Conservation (phyloP, 2,329 filamentous ascomycete genomes). For the Thielaviopsis cerberus region DNA sequence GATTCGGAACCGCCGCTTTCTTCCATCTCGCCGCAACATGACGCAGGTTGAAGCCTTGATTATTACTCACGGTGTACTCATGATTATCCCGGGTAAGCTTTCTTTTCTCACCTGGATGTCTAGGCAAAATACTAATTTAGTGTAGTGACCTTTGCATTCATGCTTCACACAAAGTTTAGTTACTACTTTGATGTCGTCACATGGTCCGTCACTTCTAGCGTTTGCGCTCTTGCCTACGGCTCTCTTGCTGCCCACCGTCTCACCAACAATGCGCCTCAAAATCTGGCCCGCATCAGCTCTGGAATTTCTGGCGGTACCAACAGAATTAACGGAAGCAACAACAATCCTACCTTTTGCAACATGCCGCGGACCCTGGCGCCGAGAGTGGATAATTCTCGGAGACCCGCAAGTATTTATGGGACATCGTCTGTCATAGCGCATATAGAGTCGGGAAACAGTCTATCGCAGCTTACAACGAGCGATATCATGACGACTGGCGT, state of each 20-base stretch:
- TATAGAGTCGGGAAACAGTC: neutral
- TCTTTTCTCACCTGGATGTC: neutral
- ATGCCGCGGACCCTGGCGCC: neutral
- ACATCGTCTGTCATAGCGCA: neutral
- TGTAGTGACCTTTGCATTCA: slow-evolving; percentile 32
- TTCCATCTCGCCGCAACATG: slow-evolving; percentile 25
- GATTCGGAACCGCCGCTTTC: slow-evolving; percentile 26
- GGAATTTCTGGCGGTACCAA: neutral
- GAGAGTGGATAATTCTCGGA: neutral
- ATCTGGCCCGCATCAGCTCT: neutral
- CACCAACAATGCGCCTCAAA: neutral
- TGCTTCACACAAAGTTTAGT: slow-evolving; percentile 25
- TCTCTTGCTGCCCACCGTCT: slow-evolving; percentile 30
- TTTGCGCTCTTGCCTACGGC: slow-evolving; percentile 33
- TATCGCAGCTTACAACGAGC: neutral
- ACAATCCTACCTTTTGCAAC: neutral
- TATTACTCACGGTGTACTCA: slow-evolving; percentile 36
- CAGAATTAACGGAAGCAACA: neutral
- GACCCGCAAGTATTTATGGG: neutral
- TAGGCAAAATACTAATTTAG: neutral
- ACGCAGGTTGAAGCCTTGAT: slow-evolving; percentile 35
- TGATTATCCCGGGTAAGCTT: slow-evolving; percentile 34
- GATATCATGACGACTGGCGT: neutral
- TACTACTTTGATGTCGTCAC: slow-evolving; percentile 31
- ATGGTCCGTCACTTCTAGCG: slow-evolving; percentile 29